Percentiles rank a stretch among this genome's conserved stretches.
These are phyloP conservation scores for Anthostomella pinea DNA, from an alignment of 2,329 filamentous ascomycete genomes.

Conservation along the genomic window DNA sequence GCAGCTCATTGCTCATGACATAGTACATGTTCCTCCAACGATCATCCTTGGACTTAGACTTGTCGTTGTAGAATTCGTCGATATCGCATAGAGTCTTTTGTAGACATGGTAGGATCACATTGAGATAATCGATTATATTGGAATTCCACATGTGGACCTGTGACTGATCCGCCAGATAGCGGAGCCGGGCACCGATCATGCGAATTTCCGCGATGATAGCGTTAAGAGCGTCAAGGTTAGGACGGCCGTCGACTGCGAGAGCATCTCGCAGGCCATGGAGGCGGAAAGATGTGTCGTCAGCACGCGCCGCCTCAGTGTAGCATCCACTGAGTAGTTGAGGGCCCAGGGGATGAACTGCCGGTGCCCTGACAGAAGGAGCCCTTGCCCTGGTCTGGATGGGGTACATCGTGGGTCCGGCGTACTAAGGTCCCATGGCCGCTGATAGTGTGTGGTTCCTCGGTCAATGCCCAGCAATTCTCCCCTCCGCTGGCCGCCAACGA, in stretches of 20 bases:
- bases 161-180: constrained; percentile 53
- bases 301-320: constrained; percentile 52
- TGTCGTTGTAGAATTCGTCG: constrained; percentile 48
- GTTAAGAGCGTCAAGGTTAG: constrained; percentile 46
- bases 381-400: constrained; percentile 15
- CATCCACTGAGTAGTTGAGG: constrained; percentile 49
- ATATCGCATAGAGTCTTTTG: constrained; percentile 53
- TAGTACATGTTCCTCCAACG: constrained; percentile 61
- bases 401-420: constrained; percentile 19
- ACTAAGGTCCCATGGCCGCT: constrained; percentile 20
- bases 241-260: constrained; percentile 43
- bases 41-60: constrained; percentile 42
- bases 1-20: constrained; percentile 50
- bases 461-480: constrained; percentile 1
- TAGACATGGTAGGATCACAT: constrained; percentile 55
- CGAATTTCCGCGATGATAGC: constrained; percentile 48
- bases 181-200: constrained; percentile 43
- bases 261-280: constrained; percentile 48
- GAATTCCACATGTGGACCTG: constrained; percentile 47
- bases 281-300: constrained; percentile 44
- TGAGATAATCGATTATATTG: constrained; percentile 54
- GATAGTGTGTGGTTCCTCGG: constrained; percentile 8
- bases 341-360: constrained; percentile 22
- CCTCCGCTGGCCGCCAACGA: constrained; percentile 3
- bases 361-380: constrained; percentile 12